Evolutionary conservation across 345 rosid genomes (phyloP), one percentile per base, ranked within the genome.

Genomic region (Geranium rotundifolium): DNA sequence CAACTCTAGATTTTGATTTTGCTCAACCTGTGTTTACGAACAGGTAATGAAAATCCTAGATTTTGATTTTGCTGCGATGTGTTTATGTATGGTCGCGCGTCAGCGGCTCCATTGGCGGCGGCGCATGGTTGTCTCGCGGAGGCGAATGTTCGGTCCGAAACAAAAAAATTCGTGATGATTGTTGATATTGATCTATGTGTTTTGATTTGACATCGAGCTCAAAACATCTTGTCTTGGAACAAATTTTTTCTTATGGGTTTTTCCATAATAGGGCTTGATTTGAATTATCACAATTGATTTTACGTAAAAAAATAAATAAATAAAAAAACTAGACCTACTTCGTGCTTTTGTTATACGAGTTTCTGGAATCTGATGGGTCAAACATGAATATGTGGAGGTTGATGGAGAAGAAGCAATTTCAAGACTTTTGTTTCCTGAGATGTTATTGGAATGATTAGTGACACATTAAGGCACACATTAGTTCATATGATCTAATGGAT

Each of bases 1-100:
- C n/a, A n/a, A n/a, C n/a, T n/a, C n/a, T n/a, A n/a, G n/a, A n/a
- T n/a, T n/a, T n/a, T n/a, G n/a, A n/a, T n/a, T n/a, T n/a, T n/a
- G n/a, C n/a, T n/a, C n/a, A n/a, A n/a, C n/a, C n/a, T n/a, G n/a
- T n/a, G n/a, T n/a, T n/a, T 27, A 37, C 23, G 57, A 61, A 30
- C 73, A 77, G 76, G 76, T 75, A 66, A 58, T 59, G 50, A 71
- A 78, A 78, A 49, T 55, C 76, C 73, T 69, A 71, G 72, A 62
- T 69, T 71, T 77, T 70, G 71, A 77, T 81, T 70, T 65, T 68
- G 19, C 57, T 16, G 73, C 23, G 65, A 65, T 75, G 75, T 68
- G 74, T 29, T 67, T 80, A 31, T 41, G 12, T 41, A 12, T 41
- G 50, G 50, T 13, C 10, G 50, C 1, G 50, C 50, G 50, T 41